Evolutionary conservation across 2,329 filamentous ascomycete genomes (phyloP), one percentile per base, ranked within the genome.

Genomic region (Colletotrichum destructivum): DNA sequence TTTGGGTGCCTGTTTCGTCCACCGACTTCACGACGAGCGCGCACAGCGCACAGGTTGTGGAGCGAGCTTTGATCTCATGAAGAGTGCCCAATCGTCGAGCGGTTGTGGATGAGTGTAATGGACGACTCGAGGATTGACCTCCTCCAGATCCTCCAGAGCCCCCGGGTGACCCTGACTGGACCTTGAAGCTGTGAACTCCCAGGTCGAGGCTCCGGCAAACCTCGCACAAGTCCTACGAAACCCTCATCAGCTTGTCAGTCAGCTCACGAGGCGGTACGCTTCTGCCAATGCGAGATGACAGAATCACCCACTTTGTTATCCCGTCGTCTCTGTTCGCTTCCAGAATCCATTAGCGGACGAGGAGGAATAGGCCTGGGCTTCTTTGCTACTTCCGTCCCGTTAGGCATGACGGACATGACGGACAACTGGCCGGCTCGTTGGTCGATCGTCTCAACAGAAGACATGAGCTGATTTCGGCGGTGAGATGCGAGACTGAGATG

Each of bases 21-120:
- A 62, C 56, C 23, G 65, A 67, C 31, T 62, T 56, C 23, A 62
- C 21, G n/a, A 67, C 52, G 6, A 64, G 23, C 9, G 65, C 66
- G 54, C 66, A 69, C n/a, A 69, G 23, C 23, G 42, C 26, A 31
- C 66, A 69, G 12, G 21, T 2, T 4, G 46, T n/a, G 9, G 60
- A 57, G 2, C 66, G 66, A 8, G 38, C 26, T 1, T 47, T 31
- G 23, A 69, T 69, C n/a, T 26, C 42, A 8, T 21, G 35, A 16
- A 63, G 46, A n/a, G 40, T 65, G 11, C 60, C 66, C n/a, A 69
- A 35, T 9, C 44, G 60, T 11, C 52, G 51, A 4, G 61, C 16
- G 18, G 60, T 21, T 9, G 47, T 57, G 35, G 52, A 59, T 8
- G 51, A 64, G 18, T 49, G 52, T 15, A 64, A n/a, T 6, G 66